Evolutionary conservation across 75 land plant genomes (phyloP), one percentile per base, ranked within the genome.

Genomic region (Sequoia sempervirens): DNA sequence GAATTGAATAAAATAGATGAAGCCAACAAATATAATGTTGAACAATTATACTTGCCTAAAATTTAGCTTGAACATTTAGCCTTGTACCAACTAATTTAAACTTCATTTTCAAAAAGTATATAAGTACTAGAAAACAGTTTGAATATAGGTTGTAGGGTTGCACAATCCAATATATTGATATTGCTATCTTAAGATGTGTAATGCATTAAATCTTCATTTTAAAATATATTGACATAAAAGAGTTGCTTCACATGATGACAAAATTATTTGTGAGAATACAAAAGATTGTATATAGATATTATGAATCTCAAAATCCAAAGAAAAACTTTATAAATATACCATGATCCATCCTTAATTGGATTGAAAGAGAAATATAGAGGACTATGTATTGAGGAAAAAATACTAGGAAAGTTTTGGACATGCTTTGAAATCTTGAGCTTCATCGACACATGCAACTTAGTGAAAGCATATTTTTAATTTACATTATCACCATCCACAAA

Each of bases 71-170:
- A 41, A 87, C 17, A 34, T 47, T 75, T 30, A 87, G 36, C 26
- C 74, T 81, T 58, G 88, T 20, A 28, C 82, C 79, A 52, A 83
- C 87, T 50, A 87, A 36, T 66, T 74, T 56, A 37, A 85, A 85
- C 86, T 85, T 70, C 74, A 87, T 80, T 72, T 87, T 81, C 28
- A 87, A 66, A 32, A 79, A 37, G 75, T 81, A 81, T 46, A 79
- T n/a, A 26, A 83, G 88, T 53, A 75, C 58, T 72, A 86, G 88
- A 26, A 87, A 86, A 72, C 1, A 87, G 78, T 83, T 87, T 83
- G 83, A 87, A 46, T 6, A n/a, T 6, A n/a, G 83, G 88, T 54
- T 84, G 88, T 56, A 87, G 83, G 87, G 87, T 87, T 85, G 88
- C 83, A 87, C 75, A 87, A 80, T 30, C 82, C 83, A 87, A 72